Percentiles rank a stretch among this genome's conserved stretches.
Conservation (phyloP, 148 eudicot species). For the Diospyros lotus region DNA sequence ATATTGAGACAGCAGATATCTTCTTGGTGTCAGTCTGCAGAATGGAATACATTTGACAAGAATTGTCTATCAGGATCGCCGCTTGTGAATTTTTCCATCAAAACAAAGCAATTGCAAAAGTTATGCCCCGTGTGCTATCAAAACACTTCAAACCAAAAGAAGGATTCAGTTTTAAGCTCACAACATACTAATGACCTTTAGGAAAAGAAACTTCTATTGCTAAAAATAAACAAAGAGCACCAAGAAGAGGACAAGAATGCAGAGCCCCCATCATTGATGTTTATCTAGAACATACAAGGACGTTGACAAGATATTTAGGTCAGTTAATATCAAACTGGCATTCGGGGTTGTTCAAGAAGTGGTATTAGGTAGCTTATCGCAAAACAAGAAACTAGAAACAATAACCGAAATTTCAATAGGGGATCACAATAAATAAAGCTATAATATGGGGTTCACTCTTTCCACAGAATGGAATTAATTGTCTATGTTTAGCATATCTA, state of each 20-base stretch:
- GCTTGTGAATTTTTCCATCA: background rate
- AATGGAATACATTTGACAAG: background rate
- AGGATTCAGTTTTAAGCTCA: background rate
- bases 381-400: background rate
- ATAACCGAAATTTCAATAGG: background rate
- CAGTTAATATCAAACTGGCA: background rate
- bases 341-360: background rate
- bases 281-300: background rate
- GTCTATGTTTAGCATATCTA: background rate
- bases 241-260: background rate
- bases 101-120: background rate
- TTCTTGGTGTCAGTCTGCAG: constrained; percentile 97
- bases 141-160: background rate
- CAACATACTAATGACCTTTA: background rate
- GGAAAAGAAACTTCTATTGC: background rate
- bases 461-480: background rate
- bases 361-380: too few relatives aligned
- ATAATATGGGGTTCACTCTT: background rate
- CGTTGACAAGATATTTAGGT: background rate
- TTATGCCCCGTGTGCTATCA: background rate
- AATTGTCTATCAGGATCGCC: background rate
- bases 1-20: constrained; percentile 97
- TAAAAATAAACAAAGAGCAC: background rate
- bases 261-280: background rate
- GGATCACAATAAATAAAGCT: background rate